A percentile compares a stretch with the other conserved stretches of the same genome.
phyloP scores from a whole-genome alignment of 371 early-diverging fungal genomes.

The Zychaea mexicana region DNA sequence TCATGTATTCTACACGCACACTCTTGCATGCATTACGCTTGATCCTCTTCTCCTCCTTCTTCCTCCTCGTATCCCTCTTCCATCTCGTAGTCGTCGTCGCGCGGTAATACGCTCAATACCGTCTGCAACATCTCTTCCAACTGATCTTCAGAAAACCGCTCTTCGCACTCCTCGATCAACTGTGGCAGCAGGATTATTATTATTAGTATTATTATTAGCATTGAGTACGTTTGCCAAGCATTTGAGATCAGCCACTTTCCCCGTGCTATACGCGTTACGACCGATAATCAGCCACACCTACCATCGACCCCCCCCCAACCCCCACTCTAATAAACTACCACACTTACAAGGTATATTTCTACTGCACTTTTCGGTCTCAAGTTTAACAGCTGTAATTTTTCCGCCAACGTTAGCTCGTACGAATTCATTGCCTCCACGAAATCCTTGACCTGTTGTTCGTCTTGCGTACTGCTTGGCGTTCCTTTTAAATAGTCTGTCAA shows the following conservation, averaged over 20 bases:
- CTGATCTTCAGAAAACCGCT: conserved; percentile 54
- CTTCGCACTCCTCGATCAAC: conserved; percentile 70
- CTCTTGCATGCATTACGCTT: neutral
- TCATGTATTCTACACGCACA: too few relatives aligned
- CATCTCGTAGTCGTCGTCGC: conserved; percentile 41
- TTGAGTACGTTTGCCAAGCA: too few relatives aligned
- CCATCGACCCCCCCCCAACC: neutral
- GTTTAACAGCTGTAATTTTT: conserved; percentile 66
- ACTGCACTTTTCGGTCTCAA: conserved; percentile 59
- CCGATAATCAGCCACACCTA: too few relatives aligned
- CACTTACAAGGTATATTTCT: conserved; percentile 59
- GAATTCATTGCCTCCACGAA: conserved; percentile 36
- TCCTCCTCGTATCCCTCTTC: conserved; percentile 48
- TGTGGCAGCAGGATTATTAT: conserved; percentile 17
- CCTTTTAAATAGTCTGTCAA: conserved; percentile 49
- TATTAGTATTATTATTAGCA: neutral
- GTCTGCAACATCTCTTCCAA: conserved; percentile 44
- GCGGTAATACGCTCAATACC: conserved; percentile 40
- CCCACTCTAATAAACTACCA: neutral
- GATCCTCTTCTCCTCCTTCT: conserved; percentile 29
- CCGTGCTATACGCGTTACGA: too few relatives aligned
- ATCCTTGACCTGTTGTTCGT: conserved; percentile 40
- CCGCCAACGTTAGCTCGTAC: conserved; percentile 59
- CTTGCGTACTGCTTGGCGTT: conserved; percentile 55
- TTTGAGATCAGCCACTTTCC: too few relatives aligned